These are phyloP conservation scores for Stropharia rugosoannulata DNA, from an alignment of 768 basidiomycete genomes.

Conservation along the genomic window DNA sequence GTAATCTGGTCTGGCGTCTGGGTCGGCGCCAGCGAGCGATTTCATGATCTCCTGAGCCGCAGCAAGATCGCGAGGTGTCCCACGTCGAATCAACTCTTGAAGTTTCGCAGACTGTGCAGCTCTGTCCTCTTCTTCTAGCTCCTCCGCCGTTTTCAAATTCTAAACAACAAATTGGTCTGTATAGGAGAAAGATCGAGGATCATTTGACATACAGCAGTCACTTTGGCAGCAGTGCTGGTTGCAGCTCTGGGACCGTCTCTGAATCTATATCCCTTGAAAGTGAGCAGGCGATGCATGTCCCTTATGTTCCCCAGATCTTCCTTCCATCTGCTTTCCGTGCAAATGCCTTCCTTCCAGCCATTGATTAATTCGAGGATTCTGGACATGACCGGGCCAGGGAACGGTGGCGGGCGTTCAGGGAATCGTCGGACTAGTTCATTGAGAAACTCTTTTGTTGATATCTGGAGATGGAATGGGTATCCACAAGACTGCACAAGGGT, in stretches of 20 bases:
- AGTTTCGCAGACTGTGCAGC: constrained; percentile 95
- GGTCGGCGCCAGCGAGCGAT: constrained; percentile 89
- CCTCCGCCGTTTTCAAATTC: constrained; percentile 93
- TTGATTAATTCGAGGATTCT: constrained; percentile 92
- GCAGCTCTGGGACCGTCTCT: constrained; percentile 46
- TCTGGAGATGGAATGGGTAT: constrained; percentile 96
- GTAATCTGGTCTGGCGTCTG: constrained; percentile 93
- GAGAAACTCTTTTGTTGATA: constrained; percentile 95
- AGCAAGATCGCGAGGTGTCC: constrained; percentile 92
- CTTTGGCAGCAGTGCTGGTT: constrained; percentile 23
- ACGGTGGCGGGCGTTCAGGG: constrained; percentile 95
- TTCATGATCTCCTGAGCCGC: constrained; percentile 99
- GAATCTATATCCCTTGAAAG: constrained; percentile 91
- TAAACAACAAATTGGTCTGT: constrained; percentile 24
- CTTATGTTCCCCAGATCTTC: constrained; percentile 96
- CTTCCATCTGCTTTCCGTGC: constrained; percentile 85
- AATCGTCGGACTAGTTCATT: constrained; percentile 98
- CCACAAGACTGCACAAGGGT: constrained; percentile 95
- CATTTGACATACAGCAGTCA: constrained; percentile 41
- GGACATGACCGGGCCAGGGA: constrained; percentile 93
- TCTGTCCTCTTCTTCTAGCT: constrained; percentile 94
- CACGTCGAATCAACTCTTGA: constrained; percentile 96
- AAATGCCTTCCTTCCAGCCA: constrained; percentile 93
- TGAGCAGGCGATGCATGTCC: constrained; percentile 94
- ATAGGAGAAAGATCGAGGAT: background rate